Percentiles rank a stretch among this genome's conserved stretches.
Evolutionary conservation across 1,139 yeast species (phyloP).

Genomic region (Zygoascus sp.): DNA sequence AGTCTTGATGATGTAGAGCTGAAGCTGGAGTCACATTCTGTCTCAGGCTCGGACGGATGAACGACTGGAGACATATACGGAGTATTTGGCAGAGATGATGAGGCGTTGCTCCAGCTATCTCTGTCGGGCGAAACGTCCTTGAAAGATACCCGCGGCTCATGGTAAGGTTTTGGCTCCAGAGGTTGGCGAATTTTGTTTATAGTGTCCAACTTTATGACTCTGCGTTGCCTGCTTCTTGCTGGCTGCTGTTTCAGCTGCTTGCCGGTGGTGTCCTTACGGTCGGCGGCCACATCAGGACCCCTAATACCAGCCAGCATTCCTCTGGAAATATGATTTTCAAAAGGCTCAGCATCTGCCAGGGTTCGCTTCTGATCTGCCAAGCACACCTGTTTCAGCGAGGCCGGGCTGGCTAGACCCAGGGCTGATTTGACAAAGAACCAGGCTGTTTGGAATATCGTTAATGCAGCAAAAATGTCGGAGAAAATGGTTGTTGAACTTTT

Average conservation of each 20-base stretch:
- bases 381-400: background rate
- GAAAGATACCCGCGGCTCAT: background rate
- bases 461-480: slow-evolving; percentile 1
- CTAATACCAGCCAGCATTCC: background rate
- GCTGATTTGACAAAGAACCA: background rate
- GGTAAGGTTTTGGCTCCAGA: background rate
- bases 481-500: background rate
- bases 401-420: background rate
- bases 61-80: background rate
- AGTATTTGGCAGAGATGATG: background rate
- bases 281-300: background rate
- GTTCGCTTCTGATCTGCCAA: slow-evolving; percentile 1
- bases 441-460: background rate
- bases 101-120: background rate
- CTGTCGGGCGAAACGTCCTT: background rate
- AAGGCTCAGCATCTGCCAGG: background rate
- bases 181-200: background rate
- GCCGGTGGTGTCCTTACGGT: background rate
- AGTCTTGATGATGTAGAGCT: background rate
- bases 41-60: background rate
- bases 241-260: background rate
- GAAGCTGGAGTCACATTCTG: background rate
- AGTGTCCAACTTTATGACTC: slow-evolving; percentile 1
- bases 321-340: background rate
- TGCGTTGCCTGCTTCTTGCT: background rate